These are phyloP conservation scores for Nymphaea colorata DNA, from an alignment of 164 flowering plant genomes.

Conservation along the genomic window DNA sequence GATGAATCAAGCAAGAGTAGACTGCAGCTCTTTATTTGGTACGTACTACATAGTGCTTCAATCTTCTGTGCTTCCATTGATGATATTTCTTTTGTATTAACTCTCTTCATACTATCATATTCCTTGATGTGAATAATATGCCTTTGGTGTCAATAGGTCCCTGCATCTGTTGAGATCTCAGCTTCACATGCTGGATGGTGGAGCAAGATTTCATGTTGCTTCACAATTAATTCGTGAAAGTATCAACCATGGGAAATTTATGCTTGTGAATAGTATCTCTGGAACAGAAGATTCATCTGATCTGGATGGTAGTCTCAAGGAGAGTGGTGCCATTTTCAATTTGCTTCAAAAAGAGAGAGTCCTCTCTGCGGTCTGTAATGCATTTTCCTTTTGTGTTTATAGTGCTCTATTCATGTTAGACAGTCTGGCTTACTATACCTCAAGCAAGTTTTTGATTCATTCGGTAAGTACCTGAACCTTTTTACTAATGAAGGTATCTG, in stretches of 20 bases:
- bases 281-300: constrained; percentile 60
- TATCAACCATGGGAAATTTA: constrained; percentile 65
- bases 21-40: constrained; percentile 90
- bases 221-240: constrained; percentile 88
- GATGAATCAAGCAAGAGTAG: constrained; percentile 90
- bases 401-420: no score
- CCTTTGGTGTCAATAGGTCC: constrained; percentile 36
- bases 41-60: constrained; percentile 7
- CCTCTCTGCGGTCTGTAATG: constrained; percentile 52
- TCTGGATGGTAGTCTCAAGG: constrained; percentile 36
- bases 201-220: constrained; percentile 83
- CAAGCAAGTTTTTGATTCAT: not conserved
- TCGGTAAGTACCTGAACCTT: not conserved
- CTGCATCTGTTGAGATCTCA: constrained; percentile 66
- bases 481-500: constrained; percentile 39
- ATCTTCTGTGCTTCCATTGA: not conserved
- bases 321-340: constrained; percentile 47
- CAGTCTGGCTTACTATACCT: not conserved
- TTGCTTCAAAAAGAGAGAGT: constrained; percentile 85
- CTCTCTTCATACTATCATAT: no score
- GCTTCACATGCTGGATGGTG: constrained; percentile 76
- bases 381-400: no score
- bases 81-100: not conserved
- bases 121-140: not conserved
- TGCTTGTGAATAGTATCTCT: constrained; percentile 62